Evolutionary conservation across 2,329 filamentous ascomycete genomes (phyloP), one percentile per base, ranked within the genome.

Genomic region (Grosmannia huntii): DNA sequence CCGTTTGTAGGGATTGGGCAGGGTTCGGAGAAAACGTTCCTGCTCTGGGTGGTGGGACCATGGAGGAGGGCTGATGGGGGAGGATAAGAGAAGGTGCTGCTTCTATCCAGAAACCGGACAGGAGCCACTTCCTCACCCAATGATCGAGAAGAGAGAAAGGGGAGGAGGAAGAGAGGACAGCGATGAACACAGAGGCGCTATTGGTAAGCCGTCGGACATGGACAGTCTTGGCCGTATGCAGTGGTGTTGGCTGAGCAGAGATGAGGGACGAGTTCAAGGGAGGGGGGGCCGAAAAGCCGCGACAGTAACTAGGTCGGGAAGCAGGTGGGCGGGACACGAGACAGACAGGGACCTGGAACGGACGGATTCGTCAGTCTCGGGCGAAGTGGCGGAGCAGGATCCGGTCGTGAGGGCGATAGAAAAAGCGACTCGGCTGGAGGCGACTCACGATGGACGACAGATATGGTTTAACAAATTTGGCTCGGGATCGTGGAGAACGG

Each of bases 21-120:
- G 78, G 78, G 75, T 76, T 80, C 73, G 80, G 80, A 70, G 81
- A 82, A 72, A 83, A 83, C 70, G 79, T 81, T 80, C 79, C 81
- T 75, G 79, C 75, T 77, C 79, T 76, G 73, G 78, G 73, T 75
- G 78, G 74, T 75, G 78, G 76, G 75, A 79, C 77, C 78, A 81
- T 81, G 78, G 75, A 57, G 64, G 58, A 62, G 62, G 51, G 51
- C 38, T 60, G 60, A 44, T 9, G 53, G 16, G 16, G 59, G 56
- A 23, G 55, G 53, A 56, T 49, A 55, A 27, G 56, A 59, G 60
- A 61, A 63, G 62, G 48, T 56, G 58, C 38, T 58, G 62, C 61
- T 62, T 56, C 62, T 64, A 63, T 63, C 62, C 62, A 59, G 56
- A 33, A 54, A 57, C 56, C 59, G 62, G 62, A 63, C 61, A 64